A percentile compares a stretch with the other conserved stretches of the same genome.
Evolutionary conservation across 768 basidiomycete species (phyloP).

Genomic region (Ramaria rubella): DNA sequence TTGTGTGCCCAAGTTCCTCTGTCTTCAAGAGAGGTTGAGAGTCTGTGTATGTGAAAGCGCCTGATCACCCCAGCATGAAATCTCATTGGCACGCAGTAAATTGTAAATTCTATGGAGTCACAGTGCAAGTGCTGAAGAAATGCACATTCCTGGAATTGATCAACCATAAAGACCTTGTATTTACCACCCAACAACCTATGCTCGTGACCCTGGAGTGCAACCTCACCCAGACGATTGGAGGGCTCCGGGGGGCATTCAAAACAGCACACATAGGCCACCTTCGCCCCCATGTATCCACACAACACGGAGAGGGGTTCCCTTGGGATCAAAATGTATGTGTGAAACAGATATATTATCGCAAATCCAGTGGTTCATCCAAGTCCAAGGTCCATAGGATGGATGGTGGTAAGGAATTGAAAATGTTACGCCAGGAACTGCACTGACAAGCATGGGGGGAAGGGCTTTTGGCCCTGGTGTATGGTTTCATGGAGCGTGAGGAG

Average conservation of each 20-base stretch:
- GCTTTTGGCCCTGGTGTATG: too few species aligned
- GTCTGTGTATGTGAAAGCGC: too few species aligned
- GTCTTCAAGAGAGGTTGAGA: not conserved
- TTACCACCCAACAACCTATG: not conserved
- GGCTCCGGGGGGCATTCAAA: not conserved
- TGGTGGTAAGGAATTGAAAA: not conserved
- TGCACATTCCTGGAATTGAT: not conserved
- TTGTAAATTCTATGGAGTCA: not conserved
- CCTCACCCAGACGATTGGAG: not conserved
- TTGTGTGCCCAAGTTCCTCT: not conserved
- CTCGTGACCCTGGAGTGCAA: not conserved
- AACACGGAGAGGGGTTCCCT: not conserved
- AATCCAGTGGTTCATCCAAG: not conserved
- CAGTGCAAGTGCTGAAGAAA: not conserved
- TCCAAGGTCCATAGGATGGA: not conserved
- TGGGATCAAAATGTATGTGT: not conserved
- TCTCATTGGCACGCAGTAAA: too few species aligned
- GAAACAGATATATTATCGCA: not conserved
- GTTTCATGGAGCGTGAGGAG: too few species aligned
- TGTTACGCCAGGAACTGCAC: not conserved
- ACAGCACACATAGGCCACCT: not conserved
- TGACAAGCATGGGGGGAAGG: too few species aligned
- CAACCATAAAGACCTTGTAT: not conserved
- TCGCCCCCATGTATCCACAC: not conserved
- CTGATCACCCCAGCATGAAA: too few species aligned